A percentile compares a stretch with the other conserved stretches of the same genome.
phyloP scores from a whole-genome alignment of 1,284 basidiomycete species.

The Ustilago hordei region DNA sequence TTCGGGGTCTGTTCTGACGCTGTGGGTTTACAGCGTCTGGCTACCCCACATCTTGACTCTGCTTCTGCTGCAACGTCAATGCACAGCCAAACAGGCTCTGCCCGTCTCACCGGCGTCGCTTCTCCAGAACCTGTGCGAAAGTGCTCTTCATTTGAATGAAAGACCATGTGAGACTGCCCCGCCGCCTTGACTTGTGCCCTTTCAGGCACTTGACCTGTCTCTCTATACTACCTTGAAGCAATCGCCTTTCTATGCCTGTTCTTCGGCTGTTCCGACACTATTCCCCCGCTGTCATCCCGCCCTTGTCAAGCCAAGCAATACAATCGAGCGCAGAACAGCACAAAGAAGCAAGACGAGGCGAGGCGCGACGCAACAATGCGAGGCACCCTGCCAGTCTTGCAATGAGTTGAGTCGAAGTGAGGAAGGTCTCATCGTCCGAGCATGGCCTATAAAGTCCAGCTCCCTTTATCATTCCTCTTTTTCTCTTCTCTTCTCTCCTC shows the following conservation, averaged over 20 bases:
- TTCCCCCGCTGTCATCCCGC: conserved; percentile 1
- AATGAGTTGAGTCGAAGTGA: conserved; percentile 3
- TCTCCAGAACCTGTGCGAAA: background rate
- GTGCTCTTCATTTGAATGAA: background rate
- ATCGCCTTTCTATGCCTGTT: background rate
- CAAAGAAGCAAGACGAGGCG: background rate
- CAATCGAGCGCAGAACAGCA: background rate
- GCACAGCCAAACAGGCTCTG: conserved; percentile 10
- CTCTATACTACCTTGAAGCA: background rate
- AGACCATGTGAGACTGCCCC: background rate
- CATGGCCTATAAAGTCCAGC: conserved; percentile 31
- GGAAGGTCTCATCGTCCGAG: conserved; percentile 12
- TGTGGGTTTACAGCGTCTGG: background rate
- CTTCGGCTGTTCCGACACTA: conserved; percentile 9
- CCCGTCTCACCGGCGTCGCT: conserved; percentile 12
- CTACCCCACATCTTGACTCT: conserved; percentile 6
- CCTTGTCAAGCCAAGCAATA: background rate
- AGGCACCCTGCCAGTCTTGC: conserved; percentile 20
- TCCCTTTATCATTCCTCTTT: background rate
- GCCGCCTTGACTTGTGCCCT: background rate
- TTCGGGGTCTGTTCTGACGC: conserved; percentile 7
- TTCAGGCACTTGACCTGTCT: background rate
- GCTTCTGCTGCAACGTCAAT: conserved; percentile 17
- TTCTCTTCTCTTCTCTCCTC: conserved; percentile 23
- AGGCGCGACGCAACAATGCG: background rate